phyloP scores from a whole-genome alignment of 2,329 filamentous ascomycete species.

The Cordyceps cicadae region DNA sequence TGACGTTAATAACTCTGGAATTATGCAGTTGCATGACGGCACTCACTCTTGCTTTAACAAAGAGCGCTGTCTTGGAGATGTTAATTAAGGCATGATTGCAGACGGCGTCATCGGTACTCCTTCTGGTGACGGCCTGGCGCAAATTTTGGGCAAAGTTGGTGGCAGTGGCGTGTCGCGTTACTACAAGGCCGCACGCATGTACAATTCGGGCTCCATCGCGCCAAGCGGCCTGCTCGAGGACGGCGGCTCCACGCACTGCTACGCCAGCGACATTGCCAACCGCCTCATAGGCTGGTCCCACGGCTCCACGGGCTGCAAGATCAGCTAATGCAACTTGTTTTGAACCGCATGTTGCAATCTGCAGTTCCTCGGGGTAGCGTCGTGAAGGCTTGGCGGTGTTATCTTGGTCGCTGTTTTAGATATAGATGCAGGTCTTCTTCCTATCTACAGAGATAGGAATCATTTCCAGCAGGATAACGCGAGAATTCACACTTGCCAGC shows the following conservation, averaged over 20 bases:
- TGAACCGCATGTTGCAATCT: no score
- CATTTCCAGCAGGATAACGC: no score
- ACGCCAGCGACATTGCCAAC: constrained; percentile 7
- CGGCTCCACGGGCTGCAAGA: neutral
- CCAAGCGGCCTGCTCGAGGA: neutral
- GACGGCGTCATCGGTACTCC: constrained; percentile 5
- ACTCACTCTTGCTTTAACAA: neutral
- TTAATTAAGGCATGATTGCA: neutral
- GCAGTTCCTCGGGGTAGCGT: no score
- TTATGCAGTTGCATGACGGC: constrained; percentile 8
- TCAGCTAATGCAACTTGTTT: no score
- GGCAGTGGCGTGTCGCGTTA: neutral
- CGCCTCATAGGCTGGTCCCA: constrained; percentile 2
- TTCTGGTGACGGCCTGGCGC: constrained; percentile 4
- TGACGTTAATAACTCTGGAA: neutral
- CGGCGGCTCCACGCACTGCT: constrained; percentile 7
- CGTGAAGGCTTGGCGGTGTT: no score
- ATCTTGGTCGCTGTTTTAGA: no score
- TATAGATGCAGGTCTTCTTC: no score
- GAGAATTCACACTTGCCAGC: no score
- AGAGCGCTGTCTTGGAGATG: neutral
- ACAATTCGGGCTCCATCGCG: constrained; percentile 7
- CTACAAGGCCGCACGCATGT: constrained; percentile 6
- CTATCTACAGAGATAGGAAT: no score
- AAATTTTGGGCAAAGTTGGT: neutral